Conservation (phyloP, 768 basidiomycete genomes). For the Brasilioporus rufonigricans region DNA sequence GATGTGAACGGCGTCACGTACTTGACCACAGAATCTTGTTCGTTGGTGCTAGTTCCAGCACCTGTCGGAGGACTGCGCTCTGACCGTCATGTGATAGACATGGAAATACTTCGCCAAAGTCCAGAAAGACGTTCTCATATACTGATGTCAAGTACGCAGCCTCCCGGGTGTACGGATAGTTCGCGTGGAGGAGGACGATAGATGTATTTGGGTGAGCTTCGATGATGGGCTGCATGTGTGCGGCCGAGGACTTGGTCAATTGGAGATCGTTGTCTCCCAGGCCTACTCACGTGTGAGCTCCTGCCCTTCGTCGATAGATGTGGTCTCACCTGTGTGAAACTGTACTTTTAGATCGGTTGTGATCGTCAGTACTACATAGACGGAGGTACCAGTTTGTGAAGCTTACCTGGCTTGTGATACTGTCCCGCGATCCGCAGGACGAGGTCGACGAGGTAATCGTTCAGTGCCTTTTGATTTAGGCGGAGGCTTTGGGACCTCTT, state of each 20-base stretch:
- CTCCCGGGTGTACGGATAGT: conserved; percentile 78
- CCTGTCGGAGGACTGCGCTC: conserved; percentile 52
- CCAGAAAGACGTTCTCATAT: conserved; percentile 72
- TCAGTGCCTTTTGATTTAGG: conserved; percentile 58
- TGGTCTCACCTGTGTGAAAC: conserved; percentile 61
- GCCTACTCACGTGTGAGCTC: conserved; percentile 27
- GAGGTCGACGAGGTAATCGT: conserved; percentile 62
- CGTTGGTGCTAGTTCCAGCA: conserved; percentile 70
- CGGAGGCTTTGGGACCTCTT: conserved; percentile 42
- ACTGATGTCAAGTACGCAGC: conserved; percentile 74
- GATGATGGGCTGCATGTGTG: conserved; percentile 67
- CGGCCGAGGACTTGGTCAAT: conserved; percentile 56
- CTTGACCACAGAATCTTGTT: conserved; percentile 85
- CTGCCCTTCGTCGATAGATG: background rate
- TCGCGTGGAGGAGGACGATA: conserved; percentile 70
- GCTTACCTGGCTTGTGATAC: conserved; percentile 58
- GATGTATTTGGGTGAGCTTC: conserved; percentile 55
- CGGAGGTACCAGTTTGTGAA: background rate
- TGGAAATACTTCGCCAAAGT: conserved; percentile 78
- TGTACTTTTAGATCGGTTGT: conserved; percentile 50
- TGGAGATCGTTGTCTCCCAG: conserved; percentile 73
- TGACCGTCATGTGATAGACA: conserved; percentile 63
- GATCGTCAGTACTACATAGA: background rate
- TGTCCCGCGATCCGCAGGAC: conserved; percentile 52
- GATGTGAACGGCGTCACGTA: conserved; percentile 24